phyloP scores from a whole-genome alignment of 2,329 filamentous ascomycete genomes.

The Fusarium paranaense region DNA sequence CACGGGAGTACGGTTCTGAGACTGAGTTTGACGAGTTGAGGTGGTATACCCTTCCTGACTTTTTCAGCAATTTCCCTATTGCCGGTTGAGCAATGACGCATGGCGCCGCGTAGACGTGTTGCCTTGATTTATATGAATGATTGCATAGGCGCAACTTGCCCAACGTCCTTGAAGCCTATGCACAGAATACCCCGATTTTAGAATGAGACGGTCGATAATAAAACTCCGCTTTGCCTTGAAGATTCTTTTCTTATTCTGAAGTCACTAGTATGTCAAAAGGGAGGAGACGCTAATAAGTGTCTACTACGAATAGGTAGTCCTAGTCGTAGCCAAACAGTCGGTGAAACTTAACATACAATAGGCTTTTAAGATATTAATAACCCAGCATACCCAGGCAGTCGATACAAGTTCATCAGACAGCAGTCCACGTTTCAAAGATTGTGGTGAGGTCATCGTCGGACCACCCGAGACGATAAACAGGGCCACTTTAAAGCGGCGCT shows the following conservation, averaged over 20 bases:
- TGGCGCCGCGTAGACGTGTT: background rate
- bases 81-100: background rate
- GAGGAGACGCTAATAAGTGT: too few relatives aligned
- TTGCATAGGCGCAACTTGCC: background rate
- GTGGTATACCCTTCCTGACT: background rate
- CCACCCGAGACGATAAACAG: background rate
- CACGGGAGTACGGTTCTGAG: conserved; percentile 15
- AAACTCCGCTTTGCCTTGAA: background rate
- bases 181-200: background rate
- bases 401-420: background rate
- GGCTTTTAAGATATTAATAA: too few relatives aligned
- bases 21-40: conserved; percentile 14
- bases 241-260: background rate
- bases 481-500: background rate
- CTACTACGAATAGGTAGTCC: too few relatives aligned
- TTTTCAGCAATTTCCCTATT: background rate
- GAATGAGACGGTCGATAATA: background rate
- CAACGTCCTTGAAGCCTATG: background rate
- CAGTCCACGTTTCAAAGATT: background rate
- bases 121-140: background rate
- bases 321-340: too few relatives aligned
- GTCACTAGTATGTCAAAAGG: background rate
- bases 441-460: background rate
- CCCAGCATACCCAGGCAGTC: accelerated
- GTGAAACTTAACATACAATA: too few relatives aligned